Conservation (phyloP, 345 rosid genomes). For the Populus deltoides region DNA sequence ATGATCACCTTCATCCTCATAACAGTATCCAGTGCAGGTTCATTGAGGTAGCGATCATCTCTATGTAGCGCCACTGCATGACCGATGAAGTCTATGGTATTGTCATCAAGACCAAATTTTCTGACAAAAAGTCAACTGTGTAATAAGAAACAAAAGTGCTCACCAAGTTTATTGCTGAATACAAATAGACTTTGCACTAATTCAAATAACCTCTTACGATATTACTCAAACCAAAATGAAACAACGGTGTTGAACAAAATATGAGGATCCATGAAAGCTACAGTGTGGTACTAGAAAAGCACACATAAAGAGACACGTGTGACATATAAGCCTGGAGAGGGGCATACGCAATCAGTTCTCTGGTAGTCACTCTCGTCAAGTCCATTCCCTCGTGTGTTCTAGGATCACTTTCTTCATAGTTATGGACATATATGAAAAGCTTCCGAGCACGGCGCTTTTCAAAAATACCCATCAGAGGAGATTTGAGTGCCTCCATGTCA, state of each 20-base stretch:
- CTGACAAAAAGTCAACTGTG: slow-evolving; percentile 38
- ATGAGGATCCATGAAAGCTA: not conserved
- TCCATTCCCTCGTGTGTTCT: slow-evolving; percentile 95
- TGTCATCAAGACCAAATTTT: slow-evolving; percentile 81
- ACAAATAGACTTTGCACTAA: not conserved
- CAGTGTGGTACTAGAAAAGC: not conserved
- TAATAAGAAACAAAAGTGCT: not conserved
- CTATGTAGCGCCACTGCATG: slow-evolving; percentile 94
- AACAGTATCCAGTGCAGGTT: slow-evolving; percentile 94
- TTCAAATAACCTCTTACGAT: not conserved
- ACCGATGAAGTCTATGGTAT: slow-evolving; percentile 91
- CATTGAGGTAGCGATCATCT: slow-evolving; percentile 71
- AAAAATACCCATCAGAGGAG: slow-evolving; percentile 97
- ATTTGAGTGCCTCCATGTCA: slow-evolving; percentile 90
- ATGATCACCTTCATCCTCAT: slow-evolving; percentile 86
- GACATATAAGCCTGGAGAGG: slow-evolving; percentile 3
- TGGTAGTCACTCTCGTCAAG: slow-evolving; percentile 79
- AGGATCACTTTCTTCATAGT: slow-evolving; percentile 74
- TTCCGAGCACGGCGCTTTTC: slow-evolving; percentile 97
- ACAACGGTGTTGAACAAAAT: not conserved
- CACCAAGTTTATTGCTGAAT: not conserved
- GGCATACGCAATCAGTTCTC: slow-evolving; percentile 78
- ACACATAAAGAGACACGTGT: not conserved
- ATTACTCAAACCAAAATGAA: not conserved
- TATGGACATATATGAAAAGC: slow-evolving; percentile 85